Percentiles rank a stretch among this genome's conserved stretches.
Evolutionary conservation across 2,329 filamentous ascomycete species (phyloP).

Genomic region (Bipolaris gigantea): DNA sequence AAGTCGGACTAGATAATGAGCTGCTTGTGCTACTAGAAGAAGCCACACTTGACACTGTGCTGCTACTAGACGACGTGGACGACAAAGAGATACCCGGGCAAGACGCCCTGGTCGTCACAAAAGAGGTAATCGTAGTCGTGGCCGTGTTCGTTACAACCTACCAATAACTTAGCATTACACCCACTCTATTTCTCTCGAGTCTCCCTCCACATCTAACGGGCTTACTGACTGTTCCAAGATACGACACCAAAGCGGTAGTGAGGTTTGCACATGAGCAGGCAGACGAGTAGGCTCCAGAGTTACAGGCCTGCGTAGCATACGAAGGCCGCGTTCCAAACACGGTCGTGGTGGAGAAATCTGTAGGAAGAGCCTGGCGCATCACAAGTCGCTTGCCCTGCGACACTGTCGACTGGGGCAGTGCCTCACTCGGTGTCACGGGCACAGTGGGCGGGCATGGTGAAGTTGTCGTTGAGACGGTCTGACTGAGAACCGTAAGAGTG

Average conservation of each 20-base stretch:
- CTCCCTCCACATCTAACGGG: too few species aligned
- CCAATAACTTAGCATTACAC: constrained; percentile 3
- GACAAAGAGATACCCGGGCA: not conserved
- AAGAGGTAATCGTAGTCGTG: constrained; percentile 16
- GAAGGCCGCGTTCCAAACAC: constrained; percentile 26
- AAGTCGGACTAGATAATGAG: not conserved
- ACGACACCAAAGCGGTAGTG: constrained; percentile 16
- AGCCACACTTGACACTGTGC: not conserved
- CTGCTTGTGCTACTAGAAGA: too few species aligned
- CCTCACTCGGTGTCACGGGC: constrained; percentile 1
- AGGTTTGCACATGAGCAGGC: constrained; percentile 34
- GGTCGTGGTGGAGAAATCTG: constrained; percentile 16
- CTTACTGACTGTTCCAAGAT: constrained; percentile 27
- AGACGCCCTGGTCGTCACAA: constrained; percentile 12
- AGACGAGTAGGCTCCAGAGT: constrained; percentile 23
- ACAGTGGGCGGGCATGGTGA: constrained; percentile 10
- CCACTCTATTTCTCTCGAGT: not conserved
- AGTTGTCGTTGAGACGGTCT: constrained; percentile 13
- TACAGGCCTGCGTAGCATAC: constrained; percentile 27
- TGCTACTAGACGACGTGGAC: not conserved
- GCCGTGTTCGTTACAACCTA: constrained; percentile 20
- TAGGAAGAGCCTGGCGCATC: constrained; percentile 14
- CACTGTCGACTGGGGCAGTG: not conserved
- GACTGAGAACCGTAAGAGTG: constrained; percentile 13
- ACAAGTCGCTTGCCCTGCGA: not conserved